Evolutionary conservation across 1,284 basidiomycete species (phyloP).

Genomic region (Vanrija humicola): DNA sequence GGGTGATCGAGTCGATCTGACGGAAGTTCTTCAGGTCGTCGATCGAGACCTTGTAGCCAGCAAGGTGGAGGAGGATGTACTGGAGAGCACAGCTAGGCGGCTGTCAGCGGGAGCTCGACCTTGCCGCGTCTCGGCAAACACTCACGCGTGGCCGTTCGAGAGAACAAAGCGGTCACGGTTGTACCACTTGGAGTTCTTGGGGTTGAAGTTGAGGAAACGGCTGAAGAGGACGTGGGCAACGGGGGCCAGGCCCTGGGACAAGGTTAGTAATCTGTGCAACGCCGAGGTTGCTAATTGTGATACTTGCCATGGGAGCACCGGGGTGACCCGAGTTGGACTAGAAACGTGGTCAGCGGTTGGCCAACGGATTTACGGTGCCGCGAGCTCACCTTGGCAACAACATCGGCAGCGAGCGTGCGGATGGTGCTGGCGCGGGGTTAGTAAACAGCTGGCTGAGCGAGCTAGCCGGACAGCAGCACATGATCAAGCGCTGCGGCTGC

Average conservation of each 20-base stretch:
- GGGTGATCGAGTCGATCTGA: conserved; percentile 81
- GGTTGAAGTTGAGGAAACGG: conserved; percentile 76
- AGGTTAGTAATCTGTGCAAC: conserved; percentile 6
- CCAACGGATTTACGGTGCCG: conserved; percentile 59
- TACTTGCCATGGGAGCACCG: conserved; percentile 73
- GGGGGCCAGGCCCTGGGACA: conserved; percentile 67
- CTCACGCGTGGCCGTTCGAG: conserved; percentile 51
- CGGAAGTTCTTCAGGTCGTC: conserved; percentile 51
- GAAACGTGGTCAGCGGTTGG: conserved; percentile 15
- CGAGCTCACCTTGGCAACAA: conserved; percentile 52
- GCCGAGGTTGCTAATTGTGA: background rate
- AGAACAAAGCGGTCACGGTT: conserved; percentile 66
- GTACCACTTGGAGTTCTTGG: conserved; percentile 84
- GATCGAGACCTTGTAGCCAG: conserved; percentile 54
- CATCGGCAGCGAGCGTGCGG: conserved; percentile 51
- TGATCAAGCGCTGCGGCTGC: background rate
- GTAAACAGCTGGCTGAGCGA: background rate
- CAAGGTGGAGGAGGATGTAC: conserved; percentile 51
- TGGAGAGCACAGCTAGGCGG: conserved; percentile 61
- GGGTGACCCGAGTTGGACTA: conserved; percentile 92
- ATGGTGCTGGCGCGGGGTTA: conserved; percentile 42
- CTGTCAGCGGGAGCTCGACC: background rate
- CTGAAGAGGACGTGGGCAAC: conserved; percentile 82
- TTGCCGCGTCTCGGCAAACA: conserved; percentile 24
- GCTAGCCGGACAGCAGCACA: background rate